These are phyloP conservation scores for Rhizopogon vulgaris DNA, from an alignment of 768 basidiomycete species.

Conservation along the genomic window DNA sequence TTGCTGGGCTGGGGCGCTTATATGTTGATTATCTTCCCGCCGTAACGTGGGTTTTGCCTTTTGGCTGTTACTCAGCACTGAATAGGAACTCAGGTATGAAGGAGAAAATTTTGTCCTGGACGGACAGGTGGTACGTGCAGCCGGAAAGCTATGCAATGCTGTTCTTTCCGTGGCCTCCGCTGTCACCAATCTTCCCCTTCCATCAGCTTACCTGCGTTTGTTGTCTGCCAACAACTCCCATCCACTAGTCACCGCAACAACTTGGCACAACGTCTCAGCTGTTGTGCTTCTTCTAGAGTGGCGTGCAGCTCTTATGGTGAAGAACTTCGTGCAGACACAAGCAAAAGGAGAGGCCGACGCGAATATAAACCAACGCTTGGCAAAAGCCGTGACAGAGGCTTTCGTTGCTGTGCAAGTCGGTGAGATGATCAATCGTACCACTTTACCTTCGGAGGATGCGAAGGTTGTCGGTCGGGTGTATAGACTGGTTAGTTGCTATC, in stretches of 20 bases:
- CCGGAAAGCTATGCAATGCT: constrained; percentile 48
- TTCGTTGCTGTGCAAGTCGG: constrained; percentile 56
- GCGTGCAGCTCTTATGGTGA: constrained; percentile 58
- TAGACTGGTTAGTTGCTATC: constrained; percentile 21
- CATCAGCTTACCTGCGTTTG: constrained; percentile 45
- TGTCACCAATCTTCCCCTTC: constrained; percentile 4
- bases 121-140: constrained; percentile 67
- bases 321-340: constrained; percentile 29
- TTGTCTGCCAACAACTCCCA: constrained; percentile 24
- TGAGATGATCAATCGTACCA: constrained; percentile 35
- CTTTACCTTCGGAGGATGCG: constrained; percentile 12
- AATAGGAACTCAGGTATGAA: constrained; percentile 44
- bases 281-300: constrained; percentile 51
- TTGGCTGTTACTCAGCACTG: background rate
- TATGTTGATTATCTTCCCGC: constrained; percentile 64
- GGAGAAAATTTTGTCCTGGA: constrained; percentile 78
- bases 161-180: constrained; percentile 41
- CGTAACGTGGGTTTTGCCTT: constrained; percentile 43
- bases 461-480: constrained; percentile 15
- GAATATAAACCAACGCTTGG: constrained; percentile 48
- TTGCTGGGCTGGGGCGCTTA: constrained; percentile 56
- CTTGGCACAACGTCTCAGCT: constrained; percentile 33
- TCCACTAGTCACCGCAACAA: constrained; percentile 16
- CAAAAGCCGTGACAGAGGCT: constrained; percentile 62
- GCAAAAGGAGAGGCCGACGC: constrained; percentile 37